Percentiles rank a stretch among this genome's conserved stretches.
Conservation (phyloP, 495 filamentous ascomycete species). For the Xylaria bambusicola region DNA sequence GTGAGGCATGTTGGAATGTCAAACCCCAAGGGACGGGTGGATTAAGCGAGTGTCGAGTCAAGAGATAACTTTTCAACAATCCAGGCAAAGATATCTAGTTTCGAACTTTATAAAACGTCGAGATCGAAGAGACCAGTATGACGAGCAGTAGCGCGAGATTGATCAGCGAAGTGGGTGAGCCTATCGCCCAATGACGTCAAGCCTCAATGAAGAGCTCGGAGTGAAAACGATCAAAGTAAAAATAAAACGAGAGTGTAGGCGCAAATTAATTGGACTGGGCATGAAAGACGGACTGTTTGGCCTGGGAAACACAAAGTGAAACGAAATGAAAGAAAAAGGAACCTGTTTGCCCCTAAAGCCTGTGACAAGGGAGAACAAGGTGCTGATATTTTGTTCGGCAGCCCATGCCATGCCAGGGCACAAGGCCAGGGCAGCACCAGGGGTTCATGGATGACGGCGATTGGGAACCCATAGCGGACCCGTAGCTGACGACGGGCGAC, state of each 20-base stretch:
- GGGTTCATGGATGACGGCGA: slow-evolving; percentile 9
- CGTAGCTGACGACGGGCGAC: slow-evolving; percentile 1
- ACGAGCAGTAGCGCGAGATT: neutral
- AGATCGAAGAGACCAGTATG: neutral
- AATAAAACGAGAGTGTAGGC: neutral
- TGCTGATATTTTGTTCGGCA: slow-evolving; percentile 1
- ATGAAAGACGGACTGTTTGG: neutral
- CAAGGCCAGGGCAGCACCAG: too few relatives aligned
- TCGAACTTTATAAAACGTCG: neutral
- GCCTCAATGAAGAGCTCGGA: slow-evolving; percentile 9
- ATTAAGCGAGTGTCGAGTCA: neutral
- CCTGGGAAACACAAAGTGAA: neutral
- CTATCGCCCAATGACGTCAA: slow-evolving; percentile 6
- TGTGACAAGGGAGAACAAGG: too few relatives aligned
- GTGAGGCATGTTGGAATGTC: slow-evolving; percentile 6
- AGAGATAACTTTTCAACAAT: neutral
- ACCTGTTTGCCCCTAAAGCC: neutral
- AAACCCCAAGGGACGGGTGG: neutral
- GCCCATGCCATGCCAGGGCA: too few relatives aligned
- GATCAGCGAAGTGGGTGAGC: neutral
- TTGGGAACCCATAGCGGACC: neutral
- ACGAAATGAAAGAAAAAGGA: neutral
- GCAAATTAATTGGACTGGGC: neutral
- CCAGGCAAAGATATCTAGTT: neutral
- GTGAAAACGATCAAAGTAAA: neutral